These are phyloP conservation scores for Raphanus raphanistrum DNA, from an alignment of 345 rosid genomes.

Conservation along the genomic window DNA sequence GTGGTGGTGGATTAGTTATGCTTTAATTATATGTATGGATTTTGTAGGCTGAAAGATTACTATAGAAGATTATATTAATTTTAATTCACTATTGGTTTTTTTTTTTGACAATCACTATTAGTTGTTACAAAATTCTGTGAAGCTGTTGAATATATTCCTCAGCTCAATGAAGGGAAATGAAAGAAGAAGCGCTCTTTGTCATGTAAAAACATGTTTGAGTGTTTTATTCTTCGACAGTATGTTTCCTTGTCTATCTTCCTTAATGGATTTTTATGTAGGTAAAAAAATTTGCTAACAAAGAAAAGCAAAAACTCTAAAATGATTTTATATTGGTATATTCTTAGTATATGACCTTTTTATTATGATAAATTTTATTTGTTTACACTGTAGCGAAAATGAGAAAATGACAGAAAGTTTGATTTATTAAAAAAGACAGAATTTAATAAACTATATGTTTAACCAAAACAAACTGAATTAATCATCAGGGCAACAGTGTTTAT, in stretches of 20 bases:
- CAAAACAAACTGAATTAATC: too few relatives aligned
- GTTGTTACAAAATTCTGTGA: background rate
- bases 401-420: too few relatives aligned
- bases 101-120: too few relatives aligned
- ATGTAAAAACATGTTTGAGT: background rate
- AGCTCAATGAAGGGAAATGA: background rate
- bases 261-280: background rate
- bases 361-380: too few relatives aligned
- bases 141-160: background rate
- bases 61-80: background rate
- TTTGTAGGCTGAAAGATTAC: background rate
- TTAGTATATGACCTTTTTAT: too few relatives aligned
- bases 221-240: background rate
- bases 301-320: too few relatives aligned
- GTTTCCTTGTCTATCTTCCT: background rate
- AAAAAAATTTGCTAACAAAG: background rate
- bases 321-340: too few relatives aligned
- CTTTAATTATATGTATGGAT: conserved; percentile 7
- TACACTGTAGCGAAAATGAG: too few relatives aligned
- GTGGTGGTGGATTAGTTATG: conserved; percentile 19
- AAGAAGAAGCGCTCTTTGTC: background rate
- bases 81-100: background rate
- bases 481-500: too few relatives aligned
- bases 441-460: too few relatives aligned
- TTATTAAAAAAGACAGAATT: too few relatives aligned